Conservation (phyloP, 305 asterid species). For the Fraxinus paxiana region DNA sequence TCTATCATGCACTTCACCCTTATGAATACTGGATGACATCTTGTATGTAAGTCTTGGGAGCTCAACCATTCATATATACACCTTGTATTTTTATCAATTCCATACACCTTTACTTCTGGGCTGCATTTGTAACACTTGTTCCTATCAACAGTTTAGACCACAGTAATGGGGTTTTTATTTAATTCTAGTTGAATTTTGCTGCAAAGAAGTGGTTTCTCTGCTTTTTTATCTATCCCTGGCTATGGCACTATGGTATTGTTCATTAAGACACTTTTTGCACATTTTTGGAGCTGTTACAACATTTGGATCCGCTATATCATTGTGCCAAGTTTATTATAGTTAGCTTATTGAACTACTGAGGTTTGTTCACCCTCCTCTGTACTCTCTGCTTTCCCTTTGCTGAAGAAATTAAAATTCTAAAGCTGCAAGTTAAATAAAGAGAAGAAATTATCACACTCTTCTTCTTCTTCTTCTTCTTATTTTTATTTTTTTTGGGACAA, state of each 20-base stretch:
- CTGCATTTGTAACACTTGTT: neutral
- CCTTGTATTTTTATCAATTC: neutral
- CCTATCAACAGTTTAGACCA: neutral
- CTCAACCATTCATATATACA: neutral
- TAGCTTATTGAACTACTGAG: slow-evolving; percentile 13
- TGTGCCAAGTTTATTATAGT: slow-evolving; percentile 8
- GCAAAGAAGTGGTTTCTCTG: slow-evolving; percentile 2
- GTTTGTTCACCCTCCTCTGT: neutral
- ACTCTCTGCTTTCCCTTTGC: neutral
- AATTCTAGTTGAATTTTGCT: slow-evolving; percentile 3
- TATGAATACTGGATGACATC: neutral
- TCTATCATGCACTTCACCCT: neutral
- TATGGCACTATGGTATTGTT: neutral
- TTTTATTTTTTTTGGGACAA: neutral
- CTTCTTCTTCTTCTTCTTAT: neutral
- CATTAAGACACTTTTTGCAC: neutral
- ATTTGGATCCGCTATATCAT: neutral
- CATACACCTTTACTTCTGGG: slow-evolving; percentile 8
- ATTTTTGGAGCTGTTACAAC: neutral
- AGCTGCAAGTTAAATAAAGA: neutral
- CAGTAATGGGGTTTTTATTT: neutral
- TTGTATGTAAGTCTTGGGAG: neutral
- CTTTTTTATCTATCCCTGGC: neutral
- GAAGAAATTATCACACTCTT: neutral
- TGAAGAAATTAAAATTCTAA: neutral